Evolutionary conservation across 108 stramenopile species (phyloP).

Genomic region (Cyclostephanos tholiformis): DNA sequence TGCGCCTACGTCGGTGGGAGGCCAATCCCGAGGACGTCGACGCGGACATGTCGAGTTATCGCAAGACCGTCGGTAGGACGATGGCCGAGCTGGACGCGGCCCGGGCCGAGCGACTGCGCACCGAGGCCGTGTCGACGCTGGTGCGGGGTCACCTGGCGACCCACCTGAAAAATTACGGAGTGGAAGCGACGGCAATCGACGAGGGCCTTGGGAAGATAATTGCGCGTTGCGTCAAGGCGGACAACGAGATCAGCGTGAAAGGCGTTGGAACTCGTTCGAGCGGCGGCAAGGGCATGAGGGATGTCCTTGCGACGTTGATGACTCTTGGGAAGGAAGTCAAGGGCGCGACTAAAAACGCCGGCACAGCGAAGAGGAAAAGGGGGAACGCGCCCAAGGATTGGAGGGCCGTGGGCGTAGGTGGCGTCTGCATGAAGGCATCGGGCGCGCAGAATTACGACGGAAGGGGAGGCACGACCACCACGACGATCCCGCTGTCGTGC

Average conservation of each 20-base stretch:
- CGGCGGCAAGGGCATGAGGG: constrained; percentile 58
- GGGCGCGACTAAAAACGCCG: constrained; percentile 11
- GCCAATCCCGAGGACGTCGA: constrained; percentile 76
- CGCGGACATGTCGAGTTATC: constrained; percentile 73
- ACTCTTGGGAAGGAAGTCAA: constrained; percentile 53
- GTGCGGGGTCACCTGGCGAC: constrained; percentile 68
- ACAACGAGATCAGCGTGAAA: constrained; percentile 40
- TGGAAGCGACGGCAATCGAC: constrained; percentile 59
- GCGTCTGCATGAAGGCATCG: constrained; percentile 39
- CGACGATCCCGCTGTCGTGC: constrained; percentile 31
- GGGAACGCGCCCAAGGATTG: constrained; percentile 23
- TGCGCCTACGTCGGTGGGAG: constrained; percentile 85
- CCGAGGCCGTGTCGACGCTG: constrained; percentile 62
- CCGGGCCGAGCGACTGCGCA: constrained; percentile 56
- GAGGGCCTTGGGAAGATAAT: constrained; percentile 52
- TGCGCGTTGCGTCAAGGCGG: constrained; percentile 66
- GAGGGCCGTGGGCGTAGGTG: constrained; percentile 62
- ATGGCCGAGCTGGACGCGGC: constrained; percentile 69
- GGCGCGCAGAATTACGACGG: neutral
- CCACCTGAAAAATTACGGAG: constrained; percentile 56
- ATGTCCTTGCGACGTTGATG: constrained; percentile 66
- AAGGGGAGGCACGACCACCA: neutral
- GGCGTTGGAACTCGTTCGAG: constrained; percentile 4
- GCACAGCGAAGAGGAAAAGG: constrained; percentile 2
- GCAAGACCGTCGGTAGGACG: constrained; percentile 77